Evolutionary conservation across 2,329 filamentous ascomycete genomes (phyloP), one percentile per base, ranked within the genome.

Genomic region (Cordyceps farinosa): DNA sequence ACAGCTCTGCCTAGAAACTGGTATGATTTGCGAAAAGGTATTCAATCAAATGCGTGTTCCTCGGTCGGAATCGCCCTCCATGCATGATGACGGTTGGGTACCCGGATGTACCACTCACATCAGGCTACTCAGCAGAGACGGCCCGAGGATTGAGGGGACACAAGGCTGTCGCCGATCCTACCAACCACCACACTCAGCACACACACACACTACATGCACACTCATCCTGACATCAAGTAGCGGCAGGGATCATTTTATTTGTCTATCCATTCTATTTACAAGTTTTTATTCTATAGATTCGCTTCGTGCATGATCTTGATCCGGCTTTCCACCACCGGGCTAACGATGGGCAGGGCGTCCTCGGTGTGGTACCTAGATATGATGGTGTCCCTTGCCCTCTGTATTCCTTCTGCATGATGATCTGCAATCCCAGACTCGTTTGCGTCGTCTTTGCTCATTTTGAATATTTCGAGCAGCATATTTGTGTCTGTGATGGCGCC

Each of bases 401-500:
- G 51, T 42, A 61, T 55, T 1, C 59, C 59, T 42, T 48, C 59
- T 47, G 30, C 48, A 40, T 61, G 59, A 13, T 48, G 59, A 13
- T 61, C 51, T 34, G n/a, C 42, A 45, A 38, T 9, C 6, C 2
- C n/a, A 40, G 7, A 11, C 32, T 44, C 50, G 5, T 30, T 22
- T 11, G 15, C n/a, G 34, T 55, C 32, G 4, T 47, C n/a, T 8
- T 40, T 47, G 5, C 13, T 17, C 2, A 32, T 11, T n/a, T 64
- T 64, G 50, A 64, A 64, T 32, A 64, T 54, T 13, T 64, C 62
- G 22, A 71, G 65, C 22, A 71, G 51, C 54, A 71, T 47, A 13
- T 66, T 62, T 10, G 67, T 67, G 50, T 71, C 69, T 17, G 68
- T 70, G 30, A 71, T 67, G 13, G 67, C 69, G 30, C 66, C 66